Evolutionary conservation across 2,329 filamentous ascomycete genomes (phyloP).

Genomic region (Lecanicillium sp.): DNA sequence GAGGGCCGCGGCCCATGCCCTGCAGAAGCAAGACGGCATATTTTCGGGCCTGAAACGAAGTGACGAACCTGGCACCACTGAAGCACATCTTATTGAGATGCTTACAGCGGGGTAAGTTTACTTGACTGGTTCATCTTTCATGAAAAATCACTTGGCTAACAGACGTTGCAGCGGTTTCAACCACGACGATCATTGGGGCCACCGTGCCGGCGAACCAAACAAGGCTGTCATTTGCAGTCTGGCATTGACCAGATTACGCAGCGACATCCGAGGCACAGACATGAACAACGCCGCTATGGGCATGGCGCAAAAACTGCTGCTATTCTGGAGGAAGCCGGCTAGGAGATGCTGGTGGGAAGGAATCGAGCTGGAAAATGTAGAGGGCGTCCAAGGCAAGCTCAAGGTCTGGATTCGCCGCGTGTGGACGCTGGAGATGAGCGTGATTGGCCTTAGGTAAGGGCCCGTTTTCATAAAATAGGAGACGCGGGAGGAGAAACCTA

Average conservation of each 20-base stretch:
- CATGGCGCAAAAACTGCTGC: constrained; percentile 94
- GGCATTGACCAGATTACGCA: constrained; percentile 84
- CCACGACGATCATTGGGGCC: constrained; percentile 90
- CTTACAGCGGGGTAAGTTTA: constrained; percentile 82
- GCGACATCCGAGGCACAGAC: constrained; percentile 77
- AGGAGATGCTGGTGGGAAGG: constrained; percentile 99
- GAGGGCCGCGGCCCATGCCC: constrained; percentile 77
- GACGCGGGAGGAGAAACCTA: constrained; percentile 2
- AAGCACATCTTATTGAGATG: constrained; percentile 99
- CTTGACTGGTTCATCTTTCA: no score
- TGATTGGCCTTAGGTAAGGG: constrained; percentile 68
- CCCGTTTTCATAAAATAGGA: neutral
- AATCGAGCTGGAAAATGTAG: constrained; percentile 80
- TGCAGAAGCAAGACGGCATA: constrained; percentile 86
- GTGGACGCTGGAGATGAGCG: constrained; percentile 98
- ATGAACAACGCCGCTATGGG: constrained; percentile 74
- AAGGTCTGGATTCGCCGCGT: constrained; percentile 98
- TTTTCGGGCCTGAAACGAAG: constrained; percentile 93
- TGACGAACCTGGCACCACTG: constrained; percentile 91
- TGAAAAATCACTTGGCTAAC: constrained; percentile 10
- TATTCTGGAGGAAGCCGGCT: constrained; percentile 98
- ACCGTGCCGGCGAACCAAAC: constrained; percentile 94
- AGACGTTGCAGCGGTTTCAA: constrained; percentile 75
- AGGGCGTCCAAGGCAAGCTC: constrained; percentile 82
- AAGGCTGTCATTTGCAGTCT: constrained; percentile 98